These are phyloP conservation scores for Wickerhamiella bombiphila DNA, from an alignment of 805 yeast species.

Conservation along the genomic window DNA sequence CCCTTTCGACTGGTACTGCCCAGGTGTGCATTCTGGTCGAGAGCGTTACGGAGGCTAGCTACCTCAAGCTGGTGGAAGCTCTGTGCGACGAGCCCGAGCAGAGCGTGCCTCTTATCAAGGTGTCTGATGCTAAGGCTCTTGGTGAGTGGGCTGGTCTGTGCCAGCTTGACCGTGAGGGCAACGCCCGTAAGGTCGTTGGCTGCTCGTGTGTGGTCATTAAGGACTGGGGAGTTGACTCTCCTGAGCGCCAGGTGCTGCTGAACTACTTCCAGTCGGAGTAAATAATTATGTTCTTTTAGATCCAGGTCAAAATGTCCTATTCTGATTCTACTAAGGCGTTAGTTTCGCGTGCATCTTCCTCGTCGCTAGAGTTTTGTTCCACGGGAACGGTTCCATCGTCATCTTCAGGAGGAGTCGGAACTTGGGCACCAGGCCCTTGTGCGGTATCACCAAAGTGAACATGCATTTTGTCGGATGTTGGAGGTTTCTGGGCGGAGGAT, in stretches of 20 bases:
- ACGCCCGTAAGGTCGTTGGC: slow-evolving; percentile 99
- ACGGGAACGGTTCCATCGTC: slow-evolving; percentile 4
- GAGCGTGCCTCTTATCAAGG: slow-evolving; percentile 97
- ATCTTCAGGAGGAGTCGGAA: neutral
- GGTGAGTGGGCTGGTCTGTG: slow-evolving; percentile 99
- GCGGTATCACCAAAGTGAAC: neutral
- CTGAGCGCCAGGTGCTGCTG: slow-evolving; percentile 89
- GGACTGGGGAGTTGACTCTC: slow-evolving; percentile 99
- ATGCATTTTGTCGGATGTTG: neutral
- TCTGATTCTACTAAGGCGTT: neutral
- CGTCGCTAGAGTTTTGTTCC: slow-evolving; percentile 3
- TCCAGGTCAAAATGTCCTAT: neutral
- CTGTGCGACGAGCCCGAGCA: slow-evolving; percentile 94
- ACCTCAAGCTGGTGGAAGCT: slow-evolving; percentile 96
- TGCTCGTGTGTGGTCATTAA: slow-evolving; percentile 98
- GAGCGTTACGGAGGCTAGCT: slow-evolving; percentile 95
- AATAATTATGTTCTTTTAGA: slow-evolving; percentile 12
- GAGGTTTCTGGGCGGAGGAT: neutral
- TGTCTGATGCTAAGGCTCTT: slow-evolving; percentile 96
- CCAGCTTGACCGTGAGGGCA: slow-evolving; percentile 99
- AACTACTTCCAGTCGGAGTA: slow-evolving; percentile 90
- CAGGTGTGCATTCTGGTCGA: slow-evolving; percentile 95
- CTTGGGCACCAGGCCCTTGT: neutral
- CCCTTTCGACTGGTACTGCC: slow-evolving; percentile 94
- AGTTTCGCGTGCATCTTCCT: neutral